phyloP scores from a whole-genome alignment of 176 grass and related monocot species.

The Carex scoparia region DNA sequence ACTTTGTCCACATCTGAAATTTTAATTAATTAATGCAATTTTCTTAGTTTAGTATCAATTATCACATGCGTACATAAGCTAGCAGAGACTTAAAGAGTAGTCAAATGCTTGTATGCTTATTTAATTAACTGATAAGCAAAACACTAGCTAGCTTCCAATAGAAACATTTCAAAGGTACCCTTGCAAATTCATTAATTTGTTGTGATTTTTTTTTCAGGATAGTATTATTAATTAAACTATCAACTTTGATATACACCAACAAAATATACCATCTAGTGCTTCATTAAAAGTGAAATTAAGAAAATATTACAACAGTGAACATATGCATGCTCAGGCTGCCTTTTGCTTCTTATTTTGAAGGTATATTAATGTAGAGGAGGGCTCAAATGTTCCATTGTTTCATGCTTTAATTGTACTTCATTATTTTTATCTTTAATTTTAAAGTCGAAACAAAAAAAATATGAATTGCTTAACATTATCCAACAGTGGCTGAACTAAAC shows the following conservation, averaged over 20 bases:
- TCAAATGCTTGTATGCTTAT: background rate
- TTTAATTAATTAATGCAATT: background rate
- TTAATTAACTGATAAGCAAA: background rate
- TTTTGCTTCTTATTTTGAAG: background rate
- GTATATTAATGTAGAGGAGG: background rate
- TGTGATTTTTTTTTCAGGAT: background rate
- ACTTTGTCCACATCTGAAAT: conserved; percentile 27
- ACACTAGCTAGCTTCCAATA: background rate
- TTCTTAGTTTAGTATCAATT: conserved; percentile 6
- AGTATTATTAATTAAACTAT: background rate
- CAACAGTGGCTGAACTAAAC: too few species aligned
- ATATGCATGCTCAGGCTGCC: background rate
- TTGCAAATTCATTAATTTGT: conserved; percentile 10
- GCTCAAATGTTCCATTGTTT: too few species aligned
- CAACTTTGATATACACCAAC: background rate
- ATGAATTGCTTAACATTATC: too few species aligned
- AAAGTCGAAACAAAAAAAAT: too few species aligned
- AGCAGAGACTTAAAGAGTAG: background rate
- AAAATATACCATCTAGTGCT: background rate
- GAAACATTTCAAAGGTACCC: background rate
- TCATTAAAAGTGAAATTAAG: background rate
- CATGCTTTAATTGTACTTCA: too few species aligned
- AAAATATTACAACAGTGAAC: background rate
- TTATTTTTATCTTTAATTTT: too few species aligned
- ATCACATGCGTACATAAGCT: conserved; percentile 21